Evolutionary conservation across 2,329 filamentous ascomycete genomes (phyloP).

Genomic region (Botrytis fabae): DNA sequence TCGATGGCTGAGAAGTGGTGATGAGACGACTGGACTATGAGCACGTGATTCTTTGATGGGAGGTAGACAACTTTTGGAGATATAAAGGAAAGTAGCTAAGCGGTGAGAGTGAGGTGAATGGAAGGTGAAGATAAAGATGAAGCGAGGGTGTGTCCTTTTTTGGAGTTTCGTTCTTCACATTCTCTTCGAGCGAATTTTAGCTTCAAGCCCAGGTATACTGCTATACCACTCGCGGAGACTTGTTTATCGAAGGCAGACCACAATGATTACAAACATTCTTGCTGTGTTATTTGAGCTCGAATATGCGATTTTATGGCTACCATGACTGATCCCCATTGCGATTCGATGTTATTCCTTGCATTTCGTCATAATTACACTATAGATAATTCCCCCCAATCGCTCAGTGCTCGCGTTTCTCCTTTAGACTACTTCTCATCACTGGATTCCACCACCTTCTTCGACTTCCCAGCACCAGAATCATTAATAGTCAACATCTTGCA

Average conservation of each 20-base stretch:
- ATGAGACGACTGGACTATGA: conserved; percentile 4
- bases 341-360: not conserved
- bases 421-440: rapidly evolving
- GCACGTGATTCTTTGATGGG: not conserved
- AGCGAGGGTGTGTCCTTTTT: not conserved
- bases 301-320: not conserved
- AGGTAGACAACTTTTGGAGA: not conserved
- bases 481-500: not conserved
- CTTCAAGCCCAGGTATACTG: not conserved
- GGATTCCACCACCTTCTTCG: not conserved
- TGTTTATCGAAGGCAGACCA: too few relatives aligned
- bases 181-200: not conserved
- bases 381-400: too few relatives aligned
- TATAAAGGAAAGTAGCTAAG: not conserved
- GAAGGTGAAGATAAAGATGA: not conserved
- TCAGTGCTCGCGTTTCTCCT: not conserved
- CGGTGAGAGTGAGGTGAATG: not conserved
- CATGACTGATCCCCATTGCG: not conserved
- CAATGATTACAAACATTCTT: not conserved
- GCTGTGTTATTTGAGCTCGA: not conserved
- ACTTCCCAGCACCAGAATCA: not conserved
- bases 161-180: not conserved
- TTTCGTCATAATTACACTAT: not conserved
- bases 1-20: not conserved
- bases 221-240: too few relatives aligned